Evolutionary conservation across 495 filamentous ascomycete genomes (phyloP).

Genomic region (Apiosordaria backusii): DNA sequence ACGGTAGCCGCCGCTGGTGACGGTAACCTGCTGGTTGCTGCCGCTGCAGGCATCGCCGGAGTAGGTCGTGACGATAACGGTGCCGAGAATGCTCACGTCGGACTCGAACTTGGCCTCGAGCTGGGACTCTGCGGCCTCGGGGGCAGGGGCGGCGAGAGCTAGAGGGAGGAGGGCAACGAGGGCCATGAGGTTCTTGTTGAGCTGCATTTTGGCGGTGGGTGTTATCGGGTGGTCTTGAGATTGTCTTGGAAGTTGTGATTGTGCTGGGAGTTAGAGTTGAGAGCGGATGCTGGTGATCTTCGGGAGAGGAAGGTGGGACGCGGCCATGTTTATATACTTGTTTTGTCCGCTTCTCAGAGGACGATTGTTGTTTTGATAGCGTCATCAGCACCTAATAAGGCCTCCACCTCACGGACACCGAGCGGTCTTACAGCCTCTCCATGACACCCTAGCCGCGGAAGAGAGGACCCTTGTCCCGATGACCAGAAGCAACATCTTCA

Average conservation of each 20-base stretch:
- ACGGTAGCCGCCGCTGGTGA: constrained; percentile 12
- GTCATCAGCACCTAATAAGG: neutral
- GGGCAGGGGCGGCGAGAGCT: constrained; percentile 4
- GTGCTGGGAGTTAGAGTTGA: neutral
- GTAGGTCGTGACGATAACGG: constrained; percentile 9
- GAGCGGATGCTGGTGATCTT: neutral
- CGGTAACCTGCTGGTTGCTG: neutral
- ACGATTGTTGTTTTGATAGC: neutral
- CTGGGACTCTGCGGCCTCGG: neutral
- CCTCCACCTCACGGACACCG: neutral
- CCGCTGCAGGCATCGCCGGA: constrained; percentile 11
- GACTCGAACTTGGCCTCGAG: neutral
- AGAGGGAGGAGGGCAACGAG: constrained; percentile 4
- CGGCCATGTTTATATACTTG: neutral
- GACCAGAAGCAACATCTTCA: neutral
- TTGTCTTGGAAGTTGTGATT: neutral
- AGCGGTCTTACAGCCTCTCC: neutral
- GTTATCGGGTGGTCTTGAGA: neutral
- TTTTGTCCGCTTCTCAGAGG: neutral
- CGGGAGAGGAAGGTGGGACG: neutral
- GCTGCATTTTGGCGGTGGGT: constrained; percentile 7
- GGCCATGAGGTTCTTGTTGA: constrained; percentile 10
- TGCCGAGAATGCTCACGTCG: constrained; percentile 1
- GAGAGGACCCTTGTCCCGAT: neutral
- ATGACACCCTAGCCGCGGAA: neutral